Evolutionary conservation across 495 filamentous ascomycete genomes (phyloP).

Genomic region (Aspergillus mulundensis): DNA sequence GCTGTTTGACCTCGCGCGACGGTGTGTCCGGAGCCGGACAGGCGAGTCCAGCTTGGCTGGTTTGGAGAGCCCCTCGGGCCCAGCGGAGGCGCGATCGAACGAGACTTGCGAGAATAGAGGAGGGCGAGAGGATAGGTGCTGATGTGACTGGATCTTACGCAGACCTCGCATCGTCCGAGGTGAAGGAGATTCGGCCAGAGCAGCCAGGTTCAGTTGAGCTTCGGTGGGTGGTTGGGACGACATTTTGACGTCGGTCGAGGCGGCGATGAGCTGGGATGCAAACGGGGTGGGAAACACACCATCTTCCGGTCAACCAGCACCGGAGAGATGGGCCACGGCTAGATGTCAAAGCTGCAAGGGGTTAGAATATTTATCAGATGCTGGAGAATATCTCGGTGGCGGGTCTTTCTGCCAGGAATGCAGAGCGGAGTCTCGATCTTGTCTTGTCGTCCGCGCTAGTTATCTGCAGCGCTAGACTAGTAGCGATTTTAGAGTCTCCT

Average conservation of each 20-base stretch:
- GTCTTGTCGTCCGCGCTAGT: no score
- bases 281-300: slow-evolving; percentile 10
- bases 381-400: slow-evolving; percentile 4
- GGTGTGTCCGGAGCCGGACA: slow-evolving; percentile 39
- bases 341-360: background rate
- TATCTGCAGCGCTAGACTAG: no score
- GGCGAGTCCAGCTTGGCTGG: slow-evolving; percentile 20
- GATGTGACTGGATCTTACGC: slow-evolving; percentile 52
- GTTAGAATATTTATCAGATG: background rate
- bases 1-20: slow-evolving; percentile 68
- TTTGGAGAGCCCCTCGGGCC: slow-evolving; percentile 18
- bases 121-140: slow-evolving; percentile 39
- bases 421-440: slow-evolving; percentile 22
- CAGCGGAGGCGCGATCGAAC: slow-evolving; percentile 24
- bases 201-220: slow-evolving; percentile 27
- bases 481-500: no score
- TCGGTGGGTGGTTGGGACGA: slow-evolving; percentile 21
- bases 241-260: slow-evolving; percentile 9
- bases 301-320: slow-evolving; percentile 13
- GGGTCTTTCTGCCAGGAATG: slow-evolving; percentile 20
- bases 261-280: background rate
- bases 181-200: slow-evolving; percentile 37
- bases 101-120: slow-evolving; percentile 36
- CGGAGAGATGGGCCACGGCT: slow-evolving; percentile 11
- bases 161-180: slow-evolving; percentile 47